A percentile compares a stretch with the other conserved stretches of the same genome.
These are phyloP conservation scores for Talaromyces rugulosus DNA, from an alignment of 2,329 filamentous ascomycete species.

Conservation along the genomic window DNA sequence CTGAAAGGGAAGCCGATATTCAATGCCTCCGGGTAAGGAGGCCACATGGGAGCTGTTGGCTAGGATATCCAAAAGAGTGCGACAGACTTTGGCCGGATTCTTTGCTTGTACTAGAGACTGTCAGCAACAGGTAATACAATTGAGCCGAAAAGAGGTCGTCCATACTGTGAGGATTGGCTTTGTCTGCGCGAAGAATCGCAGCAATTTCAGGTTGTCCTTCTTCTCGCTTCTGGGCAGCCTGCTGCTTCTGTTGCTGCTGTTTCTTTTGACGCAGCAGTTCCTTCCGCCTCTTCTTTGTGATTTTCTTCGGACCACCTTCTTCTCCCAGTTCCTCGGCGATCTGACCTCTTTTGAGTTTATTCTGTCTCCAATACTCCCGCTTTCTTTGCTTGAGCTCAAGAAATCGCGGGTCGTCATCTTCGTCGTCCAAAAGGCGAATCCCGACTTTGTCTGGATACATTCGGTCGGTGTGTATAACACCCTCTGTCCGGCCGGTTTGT, in stretches of 20 bases:
- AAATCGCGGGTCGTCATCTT: constrained; percentile 43
- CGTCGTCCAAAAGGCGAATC: constrained; percentile 51
- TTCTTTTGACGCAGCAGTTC: constrained; percentile 26
- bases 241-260: constrained; percentile 29
- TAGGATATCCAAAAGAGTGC: constrained; percentile 47
- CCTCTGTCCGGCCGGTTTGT: constrained; percentile 60
- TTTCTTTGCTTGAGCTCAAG: constrained; percentile 61
- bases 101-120: constrained; percentile 44
- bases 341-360: constrained; percentile 38
- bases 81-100: constrained; percentile 38
- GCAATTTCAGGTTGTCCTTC: constrained; percentile 23
- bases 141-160: not conserved
- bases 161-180: constrained; percentile 42
- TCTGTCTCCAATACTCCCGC: constrained; percentile 57
- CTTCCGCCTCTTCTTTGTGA: constrained; percentile 32
- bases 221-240: constrained; percentile 23
- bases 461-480: constrained; percentile 62
- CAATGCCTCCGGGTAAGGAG: constrained; percentile 41
- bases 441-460: constrained; percentile 51
- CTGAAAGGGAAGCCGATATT: constrained; percentile 62
- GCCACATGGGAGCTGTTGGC: constrained; percentile 44
- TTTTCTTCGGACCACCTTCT: constrained; percentile 29
- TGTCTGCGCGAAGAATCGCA: constrained; percentile 22
- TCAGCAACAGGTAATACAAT: not conserved
- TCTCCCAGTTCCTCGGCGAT: constrained; percentile 18